Percentiles rank a stretch among this genome's conserved stretches.
Conservation (phyloP, 2,329 filamentous ascomycete species). For the Fusarium humuli region DNA sequence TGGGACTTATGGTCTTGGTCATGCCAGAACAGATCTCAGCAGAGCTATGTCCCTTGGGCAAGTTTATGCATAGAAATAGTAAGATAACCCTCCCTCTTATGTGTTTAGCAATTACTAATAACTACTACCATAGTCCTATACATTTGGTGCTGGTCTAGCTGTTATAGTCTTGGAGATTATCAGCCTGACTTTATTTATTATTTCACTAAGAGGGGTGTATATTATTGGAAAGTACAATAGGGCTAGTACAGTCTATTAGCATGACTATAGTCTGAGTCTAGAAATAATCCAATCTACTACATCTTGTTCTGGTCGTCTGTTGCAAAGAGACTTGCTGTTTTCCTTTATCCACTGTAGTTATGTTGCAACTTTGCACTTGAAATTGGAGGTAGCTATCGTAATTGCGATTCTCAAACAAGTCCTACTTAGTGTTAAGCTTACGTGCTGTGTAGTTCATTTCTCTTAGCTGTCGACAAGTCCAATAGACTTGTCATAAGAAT, state of each 20-base stretch:
- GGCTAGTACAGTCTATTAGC: neutral
- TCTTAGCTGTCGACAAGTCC: too few species aligned
- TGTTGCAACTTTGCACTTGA: too few species aligned
- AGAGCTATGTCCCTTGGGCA: neutral
- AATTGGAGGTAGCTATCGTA: too few species aligned
- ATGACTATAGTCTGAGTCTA: accelerated
- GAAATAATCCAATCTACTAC: accelerated
- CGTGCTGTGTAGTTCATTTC: too few species aligned
- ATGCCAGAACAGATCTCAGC: neutral
- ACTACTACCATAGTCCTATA: neutral
- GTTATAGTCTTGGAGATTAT: neutral
- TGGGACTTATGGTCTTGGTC: constrained; percentile 30
- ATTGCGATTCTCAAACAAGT: too few species aligned
- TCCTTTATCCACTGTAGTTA: too few species aligned
- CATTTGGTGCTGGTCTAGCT: neutral
- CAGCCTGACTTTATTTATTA: neutral
- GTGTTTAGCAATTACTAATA: neutral
- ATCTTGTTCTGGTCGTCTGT: too few species aligned
- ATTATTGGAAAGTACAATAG: constrained; percentile 18
- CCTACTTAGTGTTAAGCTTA: too few species aligned
- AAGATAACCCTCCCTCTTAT: accelerated
- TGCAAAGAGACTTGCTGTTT: too few species aligned
- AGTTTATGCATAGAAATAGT: constrained; percentile 5
- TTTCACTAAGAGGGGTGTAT: neutral
- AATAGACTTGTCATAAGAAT: too few species aligned